phyloP scores from a whole-genome alignment of 208 protist genomes.

The Acanthamoeba culbertsoni region DNA sequence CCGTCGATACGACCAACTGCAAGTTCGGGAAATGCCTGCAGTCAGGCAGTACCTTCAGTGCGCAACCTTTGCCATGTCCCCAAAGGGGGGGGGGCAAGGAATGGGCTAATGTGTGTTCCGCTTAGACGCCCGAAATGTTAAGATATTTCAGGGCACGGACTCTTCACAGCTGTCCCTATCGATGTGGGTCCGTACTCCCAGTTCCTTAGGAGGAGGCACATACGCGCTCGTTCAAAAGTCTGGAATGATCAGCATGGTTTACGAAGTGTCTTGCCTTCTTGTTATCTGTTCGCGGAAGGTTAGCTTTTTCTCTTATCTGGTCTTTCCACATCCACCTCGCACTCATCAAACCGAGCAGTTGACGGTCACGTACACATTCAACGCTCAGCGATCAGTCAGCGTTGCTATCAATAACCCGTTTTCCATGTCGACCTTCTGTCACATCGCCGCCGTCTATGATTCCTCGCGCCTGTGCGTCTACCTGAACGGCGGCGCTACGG shows the following conservation, averaged over 20 bases:
- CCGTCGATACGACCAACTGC: neutral
- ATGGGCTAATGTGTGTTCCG: neutral
- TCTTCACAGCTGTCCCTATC: no score
- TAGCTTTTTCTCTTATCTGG: neutral
- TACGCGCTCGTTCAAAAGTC: neutral
- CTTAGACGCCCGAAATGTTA: neutral
- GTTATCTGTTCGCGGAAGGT: neutral
- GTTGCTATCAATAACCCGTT: no score
- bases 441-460: no score
- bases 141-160: neutral
- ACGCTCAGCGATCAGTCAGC: no score
- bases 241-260: neutral
- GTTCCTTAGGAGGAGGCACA: neutral
- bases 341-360: no score
- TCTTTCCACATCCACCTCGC: no score
- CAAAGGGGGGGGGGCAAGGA: no score
- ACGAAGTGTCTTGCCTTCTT: neutral
- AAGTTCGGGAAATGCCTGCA: neutral
- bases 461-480: no score
- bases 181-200: neutral
- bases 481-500: no score
- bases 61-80: neutral
- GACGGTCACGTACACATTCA: no score
- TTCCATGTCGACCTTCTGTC: no score
- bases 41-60: neutral